Base-by-base conservation (phyloP, 2,329 filamentous ascomycete species). In the Claviceps lovelessii region DNA sequence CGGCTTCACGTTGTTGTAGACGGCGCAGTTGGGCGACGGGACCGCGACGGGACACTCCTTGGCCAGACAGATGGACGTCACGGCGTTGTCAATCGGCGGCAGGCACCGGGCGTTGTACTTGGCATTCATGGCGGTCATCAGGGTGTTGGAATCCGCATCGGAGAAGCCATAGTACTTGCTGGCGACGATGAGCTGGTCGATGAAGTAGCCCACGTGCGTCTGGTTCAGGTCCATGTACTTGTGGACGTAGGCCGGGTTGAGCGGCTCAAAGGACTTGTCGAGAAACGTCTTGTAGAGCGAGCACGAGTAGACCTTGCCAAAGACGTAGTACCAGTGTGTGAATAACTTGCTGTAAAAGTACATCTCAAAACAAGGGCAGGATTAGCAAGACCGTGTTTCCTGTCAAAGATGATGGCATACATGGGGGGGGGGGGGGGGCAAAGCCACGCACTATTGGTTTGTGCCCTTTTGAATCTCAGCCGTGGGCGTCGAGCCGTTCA, bases 151-250 rank as follows among this genome's bases (percentile, higher is more conserved):
- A 51, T 68, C 65, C 35, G 59, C 35, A 1, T 60, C 57, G 3
- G 64, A 64, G 56, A 68, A 66, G 39, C 64, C 64, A 47, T 57
- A 64, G n/a, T 60, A 58, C 33, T 54, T 55, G 47, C 59, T 61
- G 8, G 64, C 56, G 9, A 56, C 31, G 3, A 59, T 62, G 44
- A 68, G 58, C 47, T 68, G 64, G 9, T 63, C 55, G 53, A 68
- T 65, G 55, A 68, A 67, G 49, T 68, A 63, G 6, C 60, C 63
- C 8, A 67, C 55, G 29, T 67, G 57, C 1, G 60, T 62, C 28
- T 61, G 54, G 52, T 66, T 62, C 28, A 68, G 58, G 51, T 65
- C 58, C 66, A 68, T 68, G 55, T 59, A 68, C 47, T 67, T 66
- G 59, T 68, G 66, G 5, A 65, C 64, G 54, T 67, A 67, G 33